Evolutionary conservation across 495 filamentous ascomycete genomes (phyloP).

Genomic region (Aspergillus sclerotiicarbonarius): DNA sequence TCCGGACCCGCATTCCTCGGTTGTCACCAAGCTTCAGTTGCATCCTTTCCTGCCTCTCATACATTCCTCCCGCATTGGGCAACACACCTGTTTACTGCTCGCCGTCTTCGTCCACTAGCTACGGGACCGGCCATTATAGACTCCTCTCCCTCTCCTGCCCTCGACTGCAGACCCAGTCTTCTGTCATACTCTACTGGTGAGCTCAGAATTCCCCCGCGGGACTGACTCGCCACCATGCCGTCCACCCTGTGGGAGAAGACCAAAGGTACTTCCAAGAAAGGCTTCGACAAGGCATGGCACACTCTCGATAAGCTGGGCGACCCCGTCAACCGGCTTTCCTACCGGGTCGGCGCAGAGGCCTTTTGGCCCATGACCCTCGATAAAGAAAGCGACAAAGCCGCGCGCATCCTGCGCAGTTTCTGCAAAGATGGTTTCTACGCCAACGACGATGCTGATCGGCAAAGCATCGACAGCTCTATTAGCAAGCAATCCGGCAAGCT

Average conservation of each 20-base stretch:
- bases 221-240: slow-evolving; percentile 28
- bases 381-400: slow-evolving; percentile 79
- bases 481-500: slow-evolving; percentile 37
- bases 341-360: slow-evolving; percentile 71
- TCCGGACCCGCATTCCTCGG: slow-evolving; percentile 22
- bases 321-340: slow-evolving; percentile 72
- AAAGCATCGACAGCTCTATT: slow-evolving; percentile 13
- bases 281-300: slow-evolving; percentile 55
- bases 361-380: slow-evolving; percentile 81
- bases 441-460: slow-evolving; percentile 29
- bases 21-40: slow-evolving; percentile 11
- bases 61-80: slow-evolving; percentile 21
- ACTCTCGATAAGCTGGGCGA: slow-evolving; percentile 55
- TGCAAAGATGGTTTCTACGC: slow-evolving; percentile 71
- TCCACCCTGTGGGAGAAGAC: slow-evolving; percentile 39
- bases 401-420: slow-evolving; percentile 75
- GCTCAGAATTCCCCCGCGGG: not conserved
- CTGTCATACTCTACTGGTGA: not conserved
- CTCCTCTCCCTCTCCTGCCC: not conserved
- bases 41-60: slow-evolving; percentile 3
- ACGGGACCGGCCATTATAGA: slow-evolving; percentile 6
- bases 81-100: slow-evolving; percentile 16
- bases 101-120: slow-evolving; percentile 12
- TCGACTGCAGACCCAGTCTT: not conserved
- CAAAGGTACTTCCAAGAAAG: slow-evolving; percentile 48